A percentile compares a stretch with the other conserved stretches of the same genome.
Conservation (phyloP, 2,329 filamentous ascomycete genomes). For the Verticillium albo-atrum region DNA sequence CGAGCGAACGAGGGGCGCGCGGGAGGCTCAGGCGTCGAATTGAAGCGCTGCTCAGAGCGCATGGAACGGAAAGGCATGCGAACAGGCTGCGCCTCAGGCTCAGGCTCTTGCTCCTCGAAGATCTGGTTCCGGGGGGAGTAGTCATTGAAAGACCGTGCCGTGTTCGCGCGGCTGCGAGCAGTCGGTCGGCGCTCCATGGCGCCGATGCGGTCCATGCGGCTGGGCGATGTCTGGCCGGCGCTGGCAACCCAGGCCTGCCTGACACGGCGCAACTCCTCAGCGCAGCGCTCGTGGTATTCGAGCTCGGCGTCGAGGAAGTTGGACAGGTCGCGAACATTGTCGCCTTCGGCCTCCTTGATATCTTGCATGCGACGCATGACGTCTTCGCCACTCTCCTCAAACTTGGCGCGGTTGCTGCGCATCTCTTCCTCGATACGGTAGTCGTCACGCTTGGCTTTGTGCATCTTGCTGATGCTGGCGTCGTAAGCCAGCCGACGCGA, state of each 20-base stretch:
- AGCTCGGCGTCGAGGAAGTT: conserved; percentile 85
- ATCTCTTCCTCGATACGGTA: conserved; percentile 91
- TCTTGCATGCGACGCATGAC: conserved; percentile 91
- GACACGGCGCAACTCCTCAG: conserved; percentile 68
- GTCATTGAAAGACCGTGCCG: conserved; percentile 34
- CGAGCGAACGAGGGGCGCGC: conserved; percentile 31
- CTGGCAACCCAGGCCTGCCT: conserved; percentile 38
- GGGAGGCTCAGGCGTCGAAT: conserved; percentile 26
- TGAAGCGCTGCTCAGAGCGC: conserved; percentile 19
- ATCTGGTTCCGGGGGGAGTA: conserved; percentile 25
- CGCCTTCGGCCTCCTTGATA: conserved; percentile 85
- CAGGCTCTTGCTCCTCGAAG: conserved; percentile 22
- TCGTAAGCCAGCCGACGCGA: conserved; percentile 85
- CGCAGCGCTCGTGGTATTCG: conserved; percentile 85
- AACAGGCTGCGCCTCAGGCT: conserved; percentile 24
- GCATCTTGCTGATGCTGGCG: conserved; percentile 81
- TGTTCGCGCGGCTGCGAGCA: conserved; percentile 14
- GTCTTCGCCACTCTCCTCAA: conserved; percentile 91
- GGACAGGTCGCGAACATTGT: conserved; percentile 75
- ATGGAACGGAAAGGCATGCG: conserved; percentile 41
- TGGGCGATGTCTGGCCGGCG: conserved; percentile 18
- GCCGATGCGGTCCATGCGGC: neutral
- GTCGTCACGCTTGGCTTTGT: conserved; percentile 91
- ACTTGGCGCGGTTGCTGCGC: conserved; percentile 86
- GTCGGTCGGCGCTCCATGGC: conserved; percentile 29